Evolutionary conservation across 2,329 filamentous ascomycete genomes (phyloP), one percentile per base, ranked within the genome.

Genomic region (Neopestalotiopsis sp.): DNA sequence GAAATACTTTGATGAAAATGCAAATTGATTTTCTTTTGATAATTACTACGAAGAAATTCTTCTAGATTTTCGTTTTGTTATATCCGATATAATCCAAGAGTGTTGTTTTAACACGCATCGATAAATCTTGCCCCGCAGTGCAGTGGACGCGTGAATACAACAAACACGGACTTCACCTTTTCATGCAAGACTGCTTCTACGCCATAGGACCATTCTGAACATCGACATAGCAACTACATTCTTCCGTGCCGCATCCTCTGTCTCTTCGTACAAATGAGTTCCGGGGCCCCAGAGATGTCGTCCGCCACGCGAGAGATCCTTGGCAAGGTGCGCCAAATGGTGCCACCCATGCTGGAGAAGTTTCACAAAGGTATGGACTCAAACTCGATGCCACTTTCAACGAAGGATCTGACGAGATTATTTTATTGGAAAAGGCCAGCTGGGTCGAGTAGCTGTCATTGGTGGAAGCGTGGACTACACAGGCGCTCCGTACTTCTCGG

Each of bases 401-500:
- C 7, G n/a, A 4, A 74, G 97, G 95, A 96, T 69, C 95, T 98
- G 81, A 87, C 97, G 73, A 96, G 96, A 4, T 90, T 96, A 67
- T 90, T 99, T 66, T 96, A 91, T 66, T 95, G 99, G 69, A 95
- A 4, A 74, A 97, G 95, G 96, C 69, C 95, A 98, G 81, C 87
- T 97, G 73, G 96, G 96, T 4, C 90, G 96, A 67, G 90, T 99
- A 66, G 96, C 91, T 66, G 96, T 99, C 69, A 96, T 99, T 73
- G 96, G 96, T 65, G 96, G 96, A 56, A 97, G 94, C 77, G 91
- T 95, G 79, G 95, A 98, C 81, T 99, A 98, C 80, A 98, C 96
- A 1, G 96, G 96, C 49, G 96, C 96, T 69, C 96, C 96, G 13
- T 99, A 97, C 83, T 99, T 99, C 83, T 98, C 95, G 24, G 95